These are phyloP conservation scores for Plasmopara muralis DNA, from an alignment of 352 stramenopile species.

Conservation along the genomic window DNA sequence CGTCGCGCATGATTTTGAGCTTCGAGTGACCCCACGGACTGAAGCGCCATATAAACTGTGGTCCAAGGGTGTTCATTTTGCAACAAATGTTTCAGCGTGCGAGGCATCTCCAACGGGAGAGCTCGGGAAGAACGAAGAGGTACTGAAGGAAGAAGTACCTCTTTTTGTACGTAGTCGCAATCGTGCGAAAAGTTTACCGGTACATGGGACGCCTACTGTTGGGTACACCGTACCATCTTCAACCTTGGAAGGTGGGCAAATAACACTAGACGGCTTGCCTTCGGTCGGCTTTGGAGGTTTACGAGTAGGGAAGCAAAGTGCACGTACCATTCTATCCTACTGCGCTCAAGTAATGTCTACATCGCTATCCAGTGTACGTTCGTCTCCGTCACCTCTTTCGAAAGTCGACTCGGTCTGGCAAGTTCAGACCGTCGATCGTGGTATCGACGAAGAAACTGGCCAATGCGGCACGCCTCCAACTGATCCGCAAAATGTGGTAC, in stretches of 20 bases:
- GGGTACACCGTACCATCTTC: constrained; percentile 7
- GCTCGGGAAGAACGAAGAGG: constrained; percentile 1
- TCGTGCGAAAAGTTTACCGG: constrained; percentile 9
- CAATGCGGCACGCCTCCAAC: constrained; percentile 2
- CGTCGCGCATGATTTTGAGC: constrained; percentile 9
- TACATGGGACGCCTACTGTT: constrained; percentile 16
- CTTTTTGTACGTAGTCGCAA: constrained; percentile 16
- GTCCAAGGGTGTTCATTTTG: constrained; percentile 2
- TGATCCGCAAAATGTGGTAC: constrained; percentile 9
- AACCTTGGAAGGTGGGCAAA: constrained; percentile 1
- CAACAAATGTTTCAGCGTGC: constrained; percentile 9
- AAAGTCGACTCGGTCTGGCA: constrained; percentile 39
- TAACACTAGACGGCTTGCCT: constrained; percentile 12
- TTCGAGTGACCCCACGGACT: constrained; percentile 8
- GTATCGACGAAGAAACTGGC: constrained; percentile 20
- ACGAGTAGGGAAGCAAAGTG: constrained; percentile 20
- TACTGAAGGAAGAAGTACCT: constrained; percentile 3
- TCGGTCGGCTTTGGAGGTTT: constrained; percentile 4
- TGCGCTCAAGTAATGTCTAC: constrained; percentile 36
- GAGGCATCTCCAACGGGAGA: constrained; percentile 6
- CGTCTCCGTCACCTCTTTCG: constrained; percentile 14
- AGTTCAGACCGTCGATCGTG: constrained; percentile 11
- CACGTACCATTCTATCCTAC: constrained; percentile 29
- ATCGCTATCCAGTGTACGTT: constrained; percentile 13
- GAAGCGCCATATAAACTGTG: constrained; percentile 16